Evolutionary conservation across 2,329 filamentous ascomycete genomes (phyloP), one percentile per base, ranked within the genome.

Genomic region (Cladosporium sp.): DNA sequence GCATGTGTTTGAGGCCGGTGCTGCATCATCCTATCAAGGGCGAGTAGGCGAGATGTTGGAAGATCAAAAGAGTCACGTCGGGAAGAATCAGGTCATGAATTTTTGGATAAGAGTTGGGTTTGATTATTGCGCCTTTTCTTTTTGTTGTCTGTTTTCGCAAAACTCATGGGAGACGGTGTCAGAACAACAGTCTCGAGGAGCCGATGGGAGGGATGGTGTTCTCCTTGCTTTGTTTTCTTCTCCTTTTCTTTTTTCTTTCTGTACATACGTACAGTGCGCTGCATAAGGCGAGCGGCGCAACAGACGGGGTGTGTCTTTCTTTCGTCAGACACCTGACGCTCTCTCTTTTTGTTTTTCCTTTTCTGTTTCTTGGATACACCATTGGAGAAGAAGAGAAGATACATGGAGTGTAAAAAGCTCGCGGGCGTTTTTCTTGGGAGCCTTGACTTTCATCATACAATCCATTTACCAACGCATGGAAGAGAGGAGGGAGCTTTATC

Each of bases 21-120:
- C 62, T 77, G 34, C 71, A 72, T 60, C 74, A 77, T 58, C 74
- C 74, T 4, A 69, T 77, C 59, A 77, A 77, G 62, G 66, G 69
- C 48, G 74, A 77, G 57, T 51, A 18, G 22, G 22, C 5, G 22
- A n/a, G n/a, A n/a, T n/a, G n/a, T n/a, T n/a, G n/a, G n/a, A n/a
- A n/a, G n/a, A 34, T 34, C 6, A 34, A 34, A 15, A 15, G 22
- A 27, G n/a, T n/a, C n/a, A 27, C 22, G 22, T 27, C 22, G 22
- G 22, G 22, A 27, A 27, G 22, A 27, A 27, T 27, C 4, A 27
- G 22, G 22, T 27, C 4, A 27, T 27, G 22, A 27, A 27, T 27
- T 5, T 27, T 9, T 27, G 5, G 9, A 27, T 27, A 27, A 27
- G 22, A n/a, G 32, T 7, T 13, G 32, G n/a, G 32, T 6, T 5